Base-by-base conservation (phyloP, 805 yeast genomes). In the Metschnikowia continentalis region DNA sequence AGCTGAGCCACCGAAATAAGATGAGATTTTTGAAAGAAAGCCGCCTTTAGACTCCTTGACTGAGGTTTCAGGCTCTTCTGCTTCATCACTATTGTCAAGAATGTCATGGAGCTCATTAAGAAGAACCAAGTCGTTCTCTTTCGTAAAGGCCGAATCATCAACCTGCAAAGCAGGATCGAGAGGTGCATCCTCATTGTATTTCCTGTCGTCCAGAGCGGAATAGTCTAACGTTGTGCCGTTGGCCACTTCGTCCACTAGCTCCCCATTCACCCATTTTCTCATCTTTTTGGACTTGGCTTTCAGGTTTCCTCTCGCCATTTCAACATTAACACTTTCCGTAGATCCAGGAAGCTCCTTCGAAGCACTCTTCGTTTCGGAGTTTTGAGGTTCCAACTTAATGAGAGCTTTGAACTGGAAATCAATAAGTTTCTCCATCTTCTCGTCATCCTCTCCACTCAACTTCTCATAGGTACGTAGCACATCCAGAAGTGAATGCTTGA, bases 261-360 rank as follows among this genome's bases (percentile, higher is more conserved):
- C 71, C 19, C 69, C 75, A 48, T 69, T 69, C 30, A 70, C 67
- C 78, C 78, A 74, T 53, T 69, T 71, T 51, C 78, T 62, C 78
- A 72, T 71, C 58, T 73, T 73, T 48, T 55, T 54, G 17, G 52
- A 35, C 2, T 35, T 26, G 7, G 61, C 40, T 35, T 33, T 22
- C 20, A 49, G 48, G 13, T 45, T 41, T 32, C 52, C 53, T 52
- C 49, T 49, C 48, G 49, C 52, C 14, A 42, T 14, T 15, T 32
- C 30, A 5, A 8, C 10, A 0, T 14, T 11, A 40, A 4, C n/a
- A 6, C 22, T 10, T 5, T 23, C 43, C 2, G 35, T 40, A 1
- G 20, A 11, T 13, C 6, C 33, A 2, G 26, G 11, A 11, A 11
- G 13, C 20, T 26, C 23, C n/a, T 26, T 26, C 5, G 17, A 14